These are phyloP conservation scores for Eimeria mitis DNA, from an alignment of 169 alveolate genomes.

Conservation along the genomic window DNA sequence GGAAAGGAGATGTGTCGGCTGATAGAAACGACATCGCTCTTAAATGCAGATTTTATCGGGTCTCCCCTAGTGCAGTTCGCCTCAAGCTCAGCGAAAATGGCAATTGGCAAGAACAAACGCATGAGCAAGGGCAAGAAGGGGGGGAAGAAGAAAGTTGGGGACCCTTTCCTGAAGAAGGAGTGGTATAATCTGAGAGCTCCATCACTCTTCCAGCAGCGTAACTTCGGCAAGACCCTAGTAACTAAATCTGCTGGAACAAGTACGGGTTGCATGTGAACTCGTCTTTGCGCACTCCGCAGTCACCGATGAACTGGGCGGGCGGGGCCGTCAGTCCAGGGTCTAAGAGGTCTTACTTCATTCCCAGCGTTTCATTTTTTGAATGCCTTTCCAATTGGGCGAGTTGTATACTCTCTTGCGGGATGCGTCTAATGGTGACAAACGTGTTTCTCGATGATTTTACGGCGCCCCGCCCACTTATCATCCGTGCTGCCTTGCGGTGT, in stretches of 20 bases:
- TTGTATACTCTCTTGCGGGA: background rate
- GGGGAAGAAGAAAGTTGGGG: conserved; percentile 98
- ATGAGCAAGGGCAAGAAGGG: conserved; percentile 98
- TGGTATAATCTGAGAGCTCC: conserved; percentile 99
- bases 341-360: background rate
- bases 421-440: background rate
- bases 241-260: conserved; percentile 97
- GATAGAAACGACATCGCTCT: no score
- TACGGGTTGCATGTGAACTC: conserved; percentile 12
- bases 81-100: conserved; percentile 89
- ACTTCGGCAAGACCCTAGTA: conserved; percentile 97
- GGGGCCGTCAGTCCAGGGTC: background rate
- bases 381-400: background rate
- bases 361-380: background rate
- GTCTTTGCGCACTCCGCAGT: background rate
- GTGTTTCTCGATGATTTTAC: background rate
- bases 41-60: conserved; percentile 2
- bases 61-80: conserved; percentile 26
- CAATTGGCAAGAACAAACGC: conserved; percentile 98
- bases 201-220: conserved; percentile 95
- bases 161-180: conserved; percentile 98
- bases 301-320: background rate
- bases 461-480: background rate
- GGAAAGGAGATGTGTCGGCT: background rate
- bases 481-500: background rate